These are phyloP conservation scores for Naganishia randhawae DNA, from an alignment of 768 basidiomycete genomes.

Conservation along the genomic window DNA sequence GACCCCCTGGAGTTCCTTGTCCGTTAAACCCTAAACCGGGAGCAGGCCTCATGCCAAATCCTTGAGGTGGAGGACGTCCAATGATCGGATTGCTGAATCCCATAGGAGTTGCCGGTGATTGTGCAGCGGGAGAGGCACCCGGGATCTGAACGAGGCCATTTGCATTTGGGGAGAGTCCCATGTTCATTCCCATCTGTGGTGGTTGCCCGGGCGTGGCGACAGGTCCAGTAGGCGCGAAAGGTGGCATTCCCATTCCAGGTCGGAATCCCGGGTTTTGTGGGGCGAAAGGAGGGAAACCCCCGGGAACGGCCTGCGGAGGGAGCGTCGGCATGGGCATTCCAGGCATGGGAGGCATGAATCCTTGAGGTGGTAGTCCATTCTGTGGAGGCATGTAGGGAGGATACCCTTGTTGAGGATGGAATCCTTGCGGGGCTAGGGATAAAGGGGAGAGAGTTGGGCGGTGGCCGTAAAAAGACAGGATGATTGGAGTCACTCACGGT, in stretches of 20 bases:
- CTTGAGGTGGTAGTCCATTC: constrained; percentile 11
- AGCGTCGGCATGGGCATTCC: constrained; percentile 31
- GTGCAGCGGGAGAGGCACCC: neutral
- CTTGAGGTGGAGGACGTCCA: constrained; percentile 22
- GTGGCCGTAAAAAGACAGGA: neutral
- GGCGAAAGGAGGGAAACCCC: constrained; percentile 43
- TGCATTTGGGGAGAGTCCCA: constrained; percentile 9
- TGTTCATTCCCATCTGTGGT: constrained; percentile 10
- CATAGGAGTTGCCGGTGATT: constrained; percentile 15
- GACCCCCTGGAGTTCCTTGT: constrained; percentile 2
- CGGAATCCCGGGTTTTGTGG: constrained; percentile 23
- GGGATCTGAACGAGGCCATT: constrained; percentile 13
- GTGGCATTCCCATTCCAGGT: constrained; percentile 22
- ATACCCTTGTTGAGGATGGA: constrained; percentile 13
- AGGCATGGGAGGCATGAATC: constrained; percentile 20
- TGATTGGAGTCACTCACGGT: constrained; percentile 30
- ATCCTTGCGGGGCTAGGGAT: constrained; percentile 16
- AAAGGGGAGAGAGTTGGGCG: neutral
- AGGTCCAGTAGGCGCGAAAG: constrained; percentile 2
- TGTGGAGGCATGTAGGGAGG: constrained; percentile 40
- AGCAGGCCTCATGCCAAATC: constrained; percentile 32
- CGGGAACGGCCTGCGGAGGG: constrained; percentile 21
- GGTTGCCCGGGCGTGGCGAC: constrained; percentile 17
- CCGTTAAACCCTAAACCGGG: constrained; percentile 23
- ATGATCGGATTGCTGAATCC: constrained; percentile 18